These are phyloP conservation scores for Argentina anserina DNA, from an alignment of 306 rosid genomes.

Conservation along the genomic window DNA sequence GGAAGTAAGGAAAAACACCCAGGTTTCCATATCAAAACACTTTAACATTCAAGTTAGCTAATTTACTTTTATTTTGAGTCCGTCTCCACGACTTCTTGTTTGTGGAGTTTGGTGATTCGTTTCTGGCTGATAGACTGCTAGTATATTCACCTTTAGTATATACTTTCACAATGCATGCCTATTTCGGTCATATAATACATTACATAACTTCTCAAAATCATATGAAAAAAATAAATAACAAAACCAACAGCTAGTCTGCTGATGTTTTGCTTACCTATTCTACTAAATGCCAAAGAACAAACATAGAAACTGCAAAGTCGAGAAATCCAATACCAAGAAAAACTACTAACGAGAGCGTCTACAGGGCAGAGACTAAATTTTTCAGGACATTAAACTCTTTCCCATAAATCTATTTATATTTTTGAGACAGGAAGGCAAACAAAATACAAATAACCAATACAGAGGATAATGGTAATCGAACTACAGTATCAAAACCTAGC, in stretches of 20 bases:
- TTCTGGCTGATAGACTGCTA: not conserved
- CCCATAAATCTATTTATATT: not conserved
- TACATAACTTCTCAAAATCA: not conserved
- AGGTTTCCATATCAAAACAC: not conserved
- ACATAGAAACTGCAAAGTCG: not conserved
- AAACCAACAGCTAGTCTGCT: not conserved
- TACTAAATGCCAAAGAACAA: not conserved
- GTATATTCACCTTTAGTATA: not conserved
- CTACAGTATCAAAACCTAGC: not conserved
- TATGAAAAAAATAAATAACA: not conserved
- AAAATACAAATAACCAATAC: not conserved
- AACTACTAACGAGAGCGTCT: not conserved
- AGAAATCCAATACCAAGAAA: not conserved
- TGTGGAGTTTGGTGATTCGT: not conserved
- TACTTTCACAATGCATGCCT: not conserved
- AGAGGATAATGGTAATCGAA: not conserved
- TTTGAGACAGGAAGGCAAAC: not conserved
- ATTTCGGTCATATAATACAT: not conserved
- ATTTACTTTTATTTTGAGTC: not conserved
- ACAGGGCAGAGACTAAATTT: not conserved
- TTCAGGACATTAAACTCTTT: not conserved
- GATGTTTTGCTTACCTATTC: not conserved
- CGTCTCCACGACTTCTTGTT: not conserved
- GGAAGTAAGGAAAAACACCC: not conserved
- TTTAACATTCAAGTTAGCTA: not conserved